These are phyloP conservation scores for Epichloe coenophiala DNA, from an alignment of 2,329 filamentous ascomycete genomes.

Conservation along the genomic window DNA sequence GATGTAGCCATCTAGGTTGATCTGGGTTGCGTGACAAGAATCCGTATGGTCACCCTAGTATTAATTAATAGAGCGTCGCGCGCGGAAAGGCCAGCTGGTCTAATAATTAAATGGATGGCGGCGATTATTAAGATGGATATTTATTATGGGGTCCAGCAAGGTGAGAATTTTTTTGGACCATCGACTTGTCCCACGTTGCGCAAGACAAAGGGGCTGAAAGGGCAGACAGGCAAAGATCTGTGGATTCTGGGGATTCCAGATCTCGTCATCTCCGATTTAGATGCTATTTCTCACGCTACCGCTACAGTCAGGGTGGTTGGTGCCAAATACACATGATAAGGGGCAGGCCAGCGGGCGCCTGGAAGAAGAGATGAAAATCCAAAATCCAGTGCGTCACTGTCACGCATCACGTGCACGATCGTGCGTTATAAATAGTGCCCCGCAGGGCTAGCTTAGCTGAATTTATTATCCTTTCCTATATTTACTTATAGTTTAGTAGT, in stretches of 20 bases:
- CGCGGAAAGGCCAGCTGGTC: not conserved
- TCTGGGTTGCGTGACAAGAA: conserved; percentile 1
- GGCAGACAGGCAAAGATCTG: not conserved
- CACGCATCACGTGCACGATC: no score
- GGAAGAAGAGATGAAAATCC: no score
- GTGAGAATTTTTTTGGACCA: not conserved
- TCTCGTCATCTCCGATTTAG: not conserved
- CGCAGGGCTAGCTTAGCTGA: no score
- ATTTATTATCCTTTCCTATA: no score
- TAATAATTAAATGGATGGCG: not conserved
- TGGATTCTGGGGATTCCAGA: not conserved
- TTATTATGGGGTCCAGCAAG: not conserved
- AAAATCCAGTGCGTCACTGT: conserved; percentile 1
- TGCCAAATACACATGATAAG: no score
- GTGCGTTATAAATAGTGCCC: no score
- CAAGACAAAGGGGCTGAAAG: not conserved
- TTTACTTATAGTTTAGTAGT: no score
- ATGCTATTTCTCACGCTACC: not conserved
- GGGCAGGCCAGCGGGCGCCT: no score
- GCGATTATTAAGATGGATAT: not conserved
- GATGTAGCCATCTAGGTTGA: conserved; percentile 6
- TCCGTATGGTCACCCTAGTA: no score
- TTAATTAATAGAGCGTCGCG: not conserved
- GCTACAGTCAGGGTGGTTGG: no score
- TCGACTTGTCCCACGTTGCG: not conserved